Percentiles rank a stretch among this genome's conserved stretches.
Conservation (phyloP, 495 filamentous ascomycete genomes). For the Cercophora newfieldiana region DNA sequence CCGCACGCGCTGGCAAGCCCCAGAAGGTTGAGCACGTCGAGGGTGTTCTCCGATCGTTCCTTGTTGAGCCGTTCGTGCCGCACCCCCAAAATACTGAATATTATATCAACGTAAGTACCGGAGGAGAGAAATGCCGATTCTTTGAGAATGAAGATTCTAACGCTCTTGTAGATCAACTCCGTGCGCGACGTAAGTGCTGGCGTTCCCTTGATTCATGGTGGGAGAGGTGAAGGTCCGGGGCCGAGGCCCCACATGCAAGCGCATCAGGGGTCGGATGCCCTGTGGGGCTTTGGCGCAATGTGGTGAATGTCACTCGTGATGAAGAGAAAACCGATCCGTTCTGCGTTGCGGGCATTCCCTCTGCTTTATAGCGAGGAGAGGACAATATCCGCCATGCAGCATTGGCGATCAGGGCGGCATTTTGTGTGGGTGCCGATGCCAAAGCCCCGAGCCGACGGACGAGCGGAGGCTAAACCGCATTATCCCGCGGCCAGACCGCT, state of each 20-base stretch:
- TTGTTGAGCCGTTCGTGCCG: slow-evolving; percentile 97
- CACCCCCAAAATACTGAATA: slow-evolving; percentile 92
- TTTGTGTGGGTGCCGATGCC: slow-evolving; percentile 20
- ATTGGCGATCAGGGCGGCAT: slow-evolving; percentile 14
- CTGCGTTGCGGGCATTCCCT: neutral
- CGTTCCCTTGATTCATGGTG: slow-evolving; percentile 1
- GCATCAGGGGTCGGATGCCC: slow-evolving; percentile 1
- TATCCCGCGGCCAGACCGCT: slow-evolving; percentile 24
- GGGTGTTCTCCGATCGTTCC: slow-evolving; percentile 87
- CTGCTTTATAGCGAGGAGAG: slow-evolving; percentile 12
- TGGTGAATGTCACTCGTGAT: neutral
- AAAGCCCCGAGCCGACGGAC: slow-evolving; percentile 43
- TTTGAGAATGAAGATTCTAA: slow-evolving; percentile 54
- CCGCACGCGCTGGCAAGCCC: slow-evolving; percentile 83
- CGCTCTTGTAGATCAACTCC: slow-evolving; percentile 35
- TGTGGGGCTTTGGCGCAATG: neutral
- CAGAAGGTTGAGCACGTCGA: slow-evolving; percentile 90
- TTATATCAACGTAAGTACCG: slow-evolving; percentile 75
- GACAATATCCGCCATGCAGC: slow-evolving; percentile 12
- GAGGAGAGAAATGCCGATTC: slow-evolving; percentile 74
- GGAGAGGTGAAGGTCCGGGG: neutral
- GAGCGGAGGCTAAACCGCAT: slow-evolving; percentile 59
- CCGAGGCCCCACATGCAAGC: slow-evolving; percentile 22
- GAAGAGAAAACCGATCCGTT: slow-evolving; percentile 12
- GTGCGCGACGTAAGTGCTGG: slow-evolving; percentile 39